phyloP scores from a whole-genome alignment of 192 early-diverging fungal genomes.

The Funneliformis geosporum region DNA sequence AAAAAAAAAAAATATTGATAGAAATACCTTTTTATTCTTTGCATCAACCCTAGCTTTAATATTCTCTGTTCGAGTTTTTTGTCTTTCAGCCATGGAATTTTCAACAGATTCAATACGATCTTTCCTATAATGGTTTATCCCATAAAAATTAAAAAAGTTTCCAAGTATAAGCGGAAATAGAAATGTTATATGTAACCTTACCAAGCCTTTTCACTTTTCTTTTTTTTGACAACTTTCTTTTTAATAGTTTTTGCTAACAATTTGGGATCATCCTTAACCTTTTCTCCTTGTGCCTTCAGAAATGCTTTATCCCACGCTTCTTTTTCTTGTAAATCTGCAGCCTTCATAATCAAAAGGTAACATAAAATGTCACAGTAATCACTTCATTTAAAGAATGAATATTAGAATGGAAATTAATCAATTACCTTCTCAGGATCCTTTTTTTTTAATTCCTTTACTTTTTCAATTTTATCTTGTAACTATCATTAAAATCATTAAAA shows the following conservation, averaged over 20 bases:
- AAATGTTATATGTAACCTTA: not conserved
- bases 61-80: constrained; percentile 84
- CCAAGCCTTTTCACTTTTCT: constrained; percentile 85
- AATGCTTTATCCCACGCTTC: constrained; percentile 81
- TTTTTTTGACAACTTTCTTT: constrained; percentile 78
- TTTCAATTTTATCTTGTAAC: constrained; percentile 72
- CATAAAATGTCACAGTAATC: not conserved
- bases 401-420: constrained; percentile 19
- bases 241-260: constrained; percentile 91
- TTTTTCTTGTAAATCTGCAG: constrained; percentile 69
- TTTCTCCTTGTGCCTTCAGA: constrained; percentile 82
- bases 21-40: constrained; percentile 62
- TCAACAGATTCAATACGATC: constrained; percentile 70
- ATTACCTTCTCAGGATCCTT: constrained; percentile 62
- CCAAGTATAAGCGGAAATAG: not conserved
- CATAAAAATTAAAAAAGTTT: not conserved
- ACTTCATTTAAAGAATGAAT: not conserved
- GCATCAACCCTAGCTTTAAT: constrained; percentile 77
- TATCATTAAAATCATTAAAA: not conserved
- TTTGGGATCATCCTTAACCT: constrained; percentile 89
- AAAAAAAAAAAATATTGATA: not conserved
- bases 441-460: constrained; percentile 70
- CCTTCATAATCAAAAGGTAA: constrained; percentile 37
- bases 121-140: constrained; percentile 28
- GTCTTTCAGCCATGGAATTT: constrained; percentile 63